Evolutionary conservation across 1,139 yeast genomes (phyloP).

Genomic region (Yamadazyma diddensiae): DNA sequence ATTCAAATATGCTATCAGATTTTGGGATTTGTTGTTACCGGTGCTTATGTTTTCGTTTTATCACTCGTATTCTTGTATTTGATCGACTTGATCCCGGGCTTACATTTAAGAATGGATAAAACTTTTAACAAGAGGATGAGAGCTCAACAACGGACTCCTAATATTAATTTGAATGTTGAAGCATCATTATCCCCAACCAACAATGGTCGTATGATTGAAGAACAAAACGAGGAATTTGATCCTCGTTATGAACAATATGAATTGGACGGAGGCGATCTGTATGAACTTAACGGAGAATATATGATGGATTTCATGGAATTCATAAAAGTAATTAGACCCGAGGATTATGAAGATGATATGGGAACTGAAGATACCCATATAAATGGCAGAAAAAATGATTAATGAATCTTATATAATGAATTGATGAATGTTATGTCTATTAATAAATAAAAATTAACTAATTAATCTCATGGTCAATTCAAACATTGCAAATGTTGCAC

Average conservation of each 20-base stretch:
- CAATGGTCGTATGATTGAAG: slow-evolving; percentile 4
- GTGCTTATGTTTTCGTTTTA: slow-evolving; percentile 37
- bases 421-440: slow-evolving; percentile 3
- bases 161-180: slow-evolving; percentile 16
- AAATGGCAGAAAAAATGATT: neutral
- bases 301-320: slow-evolving; percentile 49
- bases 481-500: slow-evolving; percentile 90
- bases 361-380: neutral
- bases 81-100: slow-evolving; percentile 46
- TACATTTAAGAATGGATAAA: slow-evolving; percentile 46
- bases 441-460: slow-evolving; percentile 16
- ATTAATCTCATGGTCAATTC: slow-evolving; percentile 75
- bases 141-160: slow-evolving; percentile 11
- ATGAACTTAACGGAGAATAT: slow-evolving; percentile 53
- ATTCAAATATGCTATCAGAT: slow-evolving; percentile 49
- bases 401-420: slow-evolving; percentile 1
- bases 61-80: slow-evolving; percentile 36
- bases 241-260: slow-evolving; percentile 32
- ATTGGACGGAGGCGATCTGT: slow-evolving; percentile 47
- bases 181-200: slow-evolving; percentile 19
- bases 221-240: slow-evolving; percentile 7
- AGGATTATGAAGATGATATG: slow-evolving; percentile 31
- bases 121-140: slow-evolving; percentile 35
- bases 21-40: slow-evolving; percentile 40
- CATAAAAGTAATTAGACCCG: slow-evolving; percentile 40